A percentile compares a stretch with the other conserved stretches of the same genome.
Evolutionary conservation across 495 filamentous ascomycete genomes (phyloP).

Genomic region (Daldinia childiae): DNA sequence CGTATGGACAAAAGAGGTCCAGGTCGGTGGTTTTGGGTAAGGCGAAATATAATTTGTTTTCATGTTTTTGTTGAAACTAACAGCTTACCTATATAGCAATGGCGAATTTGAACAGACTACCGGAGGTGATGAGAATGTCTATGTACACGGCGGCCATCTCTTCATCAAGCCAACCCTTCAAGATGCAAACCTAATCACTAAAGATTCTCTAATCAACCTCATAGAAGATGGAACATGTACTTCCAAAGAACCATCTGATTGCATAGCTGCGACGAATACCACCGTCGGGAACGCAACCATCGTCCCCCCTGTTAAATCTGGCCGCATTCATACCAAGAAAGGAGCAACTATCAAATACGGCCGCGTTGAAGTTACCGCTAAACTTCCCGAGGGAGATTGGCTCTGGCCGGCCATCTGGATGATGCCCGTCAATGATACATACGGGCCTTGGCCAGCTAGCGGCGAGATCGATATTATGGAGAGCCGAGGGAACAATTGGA

Average conservation of each 20-base stretch:
- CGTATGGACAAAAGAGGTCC: conserved; percentile 80
- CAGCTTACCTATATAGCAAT: conserved; percentile 63
- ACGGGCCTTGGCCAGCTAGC: conserved; percentile 80
- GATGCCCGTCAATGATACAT: conserved; percentile 76
- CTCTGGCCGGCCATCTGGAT: conserved; percentile 94
- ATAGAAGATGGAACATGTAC: conserved; percentile 72
- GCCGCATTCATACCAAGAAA: conserved; percentile 75
- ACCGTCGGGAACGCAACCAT: conserved; percentile 77
- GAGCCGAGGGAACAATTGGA: conserved; percentile 80
- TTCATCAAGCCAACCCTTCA: conserved; percentile 81
- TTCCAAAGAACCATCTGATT: conserved; percentile 62
- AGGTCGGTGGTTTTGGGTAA: conserved; percentile 86
- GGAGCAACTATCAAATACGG: conserved; percentile 80
- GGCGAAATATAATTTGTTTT: conserved; percentile 23
- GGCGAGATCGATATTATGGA: conserved; percentile 91
- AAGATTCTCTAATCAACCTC: conserved; percentile 71
- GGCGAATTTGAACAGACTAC: conserved; percentile 84
- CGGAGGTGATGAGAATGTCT: conserved; percentile 73
- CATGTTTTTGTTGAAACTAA: conserved; percentile 9
- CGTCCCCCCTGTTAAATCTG: conserved; percentile 81
- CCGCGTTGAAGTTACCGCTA: conserved; percentile 80
- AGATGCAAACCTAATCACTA: conserved; percentile 68
- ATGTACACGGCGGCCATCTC: conserved; percentile 71
- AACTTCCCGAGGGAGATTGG: conserved; percentile 81
- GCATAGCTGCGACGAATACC: conserved; percentile 68